These are phyloP conservation scores for Emergomyces pasteurianus DNA, from an alignment of 2,329 filamentous ascomycete genomes.

Conservation along the genomic window DNA sequence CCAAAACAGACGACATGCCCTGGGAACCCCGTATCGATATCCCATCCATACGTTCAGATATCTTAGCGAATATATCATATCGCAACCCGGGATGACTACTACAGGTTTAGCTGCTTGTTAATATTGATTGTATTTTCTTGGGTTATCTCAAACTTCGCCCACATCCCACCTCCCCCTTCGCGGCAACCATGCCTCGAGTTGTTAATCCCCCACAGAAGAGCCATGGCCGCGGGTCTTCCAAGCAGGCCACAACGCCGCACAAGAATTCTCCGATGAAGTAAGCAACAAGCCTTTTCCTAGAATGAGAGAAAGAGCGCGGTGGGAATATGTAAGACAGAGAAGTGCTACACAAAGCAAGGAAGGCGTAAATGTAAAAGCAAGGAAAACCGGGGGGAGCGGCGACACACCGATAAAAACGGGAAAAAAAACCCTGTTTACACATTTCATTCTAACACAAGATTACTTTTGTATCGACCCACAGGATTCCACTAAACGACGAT, in stretches of 20 bases:
- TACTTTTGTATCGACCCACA: conserved; percentile 24
- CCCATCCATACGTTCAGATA: not conserved
- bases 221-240: conserved; percentile 31
- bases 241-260: conserved; percentile 39
- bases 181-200: conserved; percentile 42
- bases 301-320: not conserved
- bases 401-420: no score
- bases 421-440: not conserved
- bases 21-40: conserved; percentile 1
- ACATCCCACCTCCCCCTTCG: conserved; percentile 9
- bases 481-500: conserved; percentile 95
- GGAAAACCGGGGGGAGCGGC: not conserved
- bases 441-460: not conserved
- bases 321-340: not conserved
- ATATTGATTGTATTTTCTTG: conserved; percentile 11
- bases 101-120: conserved; percentile 11
- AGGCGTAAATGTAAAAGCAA: not conserved
- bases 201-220: conserved; percentile 35
- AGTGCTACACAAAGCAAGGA: not conserved
- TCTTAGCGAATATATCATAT: conserved; percentile 2
- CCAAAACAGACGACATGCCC: conserved; percentile 2
- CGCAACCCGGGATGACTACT: not conserved
- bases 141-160: conserved; percentile 9
- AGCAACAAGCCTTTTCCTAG: conserved; percentile 13
- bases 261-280: conserved; percentile 42